A percentile compares a stretch with the other conserved stretches of the same genome.
These are phyloP conservation scores for Barnettozyma pratensis DNA, from an alignment of 805 yeast species.

Conservation along the genomic window DNA sequence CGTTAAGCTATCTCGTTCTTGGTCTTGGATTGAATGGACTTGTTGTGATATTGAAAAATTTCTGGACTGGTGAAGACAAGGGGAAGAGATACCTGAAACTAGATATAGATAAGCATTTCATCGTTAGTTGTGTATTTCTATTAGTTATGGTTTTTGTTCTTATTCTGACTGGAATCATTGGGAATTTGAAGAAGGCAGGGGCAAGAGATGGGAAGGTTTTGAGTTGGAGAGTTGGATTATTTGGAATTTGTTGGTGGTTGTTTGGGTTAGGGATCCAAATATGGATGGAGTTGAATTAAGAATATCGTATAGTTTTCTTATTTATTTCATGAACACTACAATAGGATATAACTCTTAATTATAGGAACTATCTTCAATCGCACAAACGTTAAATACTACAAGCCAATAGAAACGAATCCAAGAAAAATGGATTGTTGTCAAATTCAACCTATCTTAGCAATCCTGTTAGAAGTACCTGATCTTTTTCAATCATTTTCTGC, in stretches of 20 bases:
- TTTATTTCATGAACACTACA: too few relatives aligned
- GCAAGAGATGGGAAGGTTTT: conserved; percentile 15
- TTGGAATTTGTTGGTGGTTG: conserved; percentile 25
- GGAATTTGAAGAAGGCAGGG: background rate
- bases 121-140: conserved; percentile 20
- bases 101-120: conserved; percentile 19
- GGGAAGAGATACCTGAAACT: conserved; percentile 8
- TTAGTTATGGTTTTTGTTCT: conserved; percentile 16
- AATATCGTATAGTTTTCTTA: too few relatives aligned
- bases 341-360: too few relatives aligned
- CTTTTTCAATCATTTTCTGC: too few relatives aligned
- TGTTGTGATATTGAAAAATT: conserved; percentile 24
- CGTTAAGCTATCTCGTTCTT: conserved; percentile 67
- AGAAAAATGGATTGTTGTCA: too few relatives aligned
- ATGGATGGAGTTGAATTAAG: conserved; percentile 13
- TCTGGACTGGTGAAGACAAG: background rate
- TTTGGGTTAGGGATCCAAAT: conserved; percentile 20
- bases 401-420: too few relatives aligned
- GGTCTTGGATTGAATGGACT: conserved; percentile 80
- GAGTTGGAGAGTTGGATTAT: conserved; percentile 21
- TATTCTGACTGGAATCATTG: conserved; percentile 16
- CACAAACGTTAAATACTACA: too few relatives aligned
- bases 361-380: too few relatives aligned
- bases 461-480: too few relatives aligned
- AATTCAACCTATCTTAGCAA: too few relatives aligned